Evolutionary conservation across 257 asterid species (phyloP), one percentile per base, ranked within the genome.

Genomic region (Capsicum chinense): DNA sequence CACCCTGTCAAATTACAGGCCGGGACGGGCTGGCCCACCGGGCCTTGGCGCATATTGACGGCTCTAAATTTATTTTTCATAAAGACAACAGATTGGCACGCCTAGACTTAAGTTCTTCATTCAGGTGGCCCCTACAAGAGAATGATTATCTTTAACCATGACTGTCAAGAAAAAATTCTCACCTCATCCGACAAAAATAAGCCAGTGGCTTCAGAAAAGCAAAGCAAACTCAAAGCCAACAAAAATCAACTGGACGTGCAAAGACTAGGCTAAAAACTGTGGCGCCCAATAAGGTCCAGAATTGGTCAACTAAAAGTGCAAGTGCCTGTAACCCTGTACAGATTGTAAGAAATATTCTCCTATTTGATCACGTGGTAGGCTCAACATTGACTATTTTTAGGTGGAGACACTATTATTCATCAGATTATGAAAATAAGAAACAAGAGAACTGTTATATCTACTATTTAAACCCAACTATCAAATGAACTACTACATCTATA

Each of bases 41-140:
- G 26, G 26, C 26, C 26, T 26, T 26, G 26, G 26, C 26, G 1
- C 26, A 26, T 26, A 26, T 26, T 26, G 26, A 26, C 26, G 26
- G 26, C 26, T 26, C 26, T 26, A 26, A 78, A 54, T 14, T 17
- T 33, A 54, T 15, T 78, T 78, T 78, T 33, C 50, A 9, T 35
- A 54, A 33, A 78, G 64, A 33, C 48, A 54, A 54, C 66, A 54
- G 63, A 54, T 3, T 26, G 13, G 42, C 81, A 76, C 15, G 33
- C 3, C 50, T 50, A 26, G 4, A 54, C 82, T 78, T 26, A 78
- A 15, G 50, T 54, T 15, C 50, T 14, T 54, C 82, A 78, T 78
- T 78, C 50, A 78, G 66, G 82, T 78, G 48, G 50, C 16, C 58
- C 58, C 59, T 17, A 73, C 80, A 73, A 73, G n/a, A 73, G 59